These are phyloP conservation scores for Ricinus communis DNA, from an alignment of 345 rosid genomes.

Conservation along the genomic window DNA sequence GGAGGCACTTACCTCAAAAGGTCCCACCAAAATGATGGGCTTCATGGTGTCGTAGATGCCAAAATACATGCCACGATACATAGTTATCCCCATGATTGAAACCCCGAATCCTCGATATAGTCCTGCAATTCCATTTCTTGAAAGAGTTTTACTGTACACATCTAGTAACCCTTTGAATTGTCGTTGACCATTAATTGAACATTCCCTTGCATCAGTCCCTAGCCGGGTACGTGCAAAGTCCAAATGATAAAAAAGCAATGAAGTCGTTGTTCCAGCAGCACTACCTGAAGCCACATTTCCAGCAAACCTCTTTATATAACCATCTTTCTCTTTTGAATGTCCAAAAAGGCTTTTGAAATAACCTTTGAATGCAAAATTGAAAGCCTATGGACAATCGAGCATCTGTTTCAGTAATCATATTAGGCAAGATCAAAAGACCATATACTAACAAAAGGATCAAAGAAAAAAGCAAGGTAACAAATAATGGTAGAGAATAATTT, in stretches of 20 bases:
- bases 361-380: slow-evolving; percentile 96
- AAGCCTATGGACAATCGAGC: slow-evolving; percentile 76
- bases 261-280: slow-evolving; percentile 95
- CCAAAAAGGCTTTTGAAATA: slow-evolving; percentile 80
- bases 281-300: slow-evolving; percentile 93
- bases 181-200: slow-evolving; percentile 48
- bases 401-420: slow-evolving; percentile 51
- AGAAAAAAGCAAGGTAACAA: not conserved
- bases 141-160: slow-evolving; percentile 72
- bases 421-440: slow-evolving; percentile 24
- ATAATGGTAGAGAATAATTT: not conserved
- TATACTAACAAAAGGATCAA: not conserved
- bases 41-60: slow-evolving; percentile 90
- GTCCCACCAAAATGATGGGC: slow-evolving; percentile 78
- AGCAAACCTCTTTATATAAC: slow-evolving; percentile 77
- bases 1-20: slow-evolving; percentile 61
- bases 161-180: slow-evolving; percentile 82
- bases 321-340: slow-evolving; percentile 79
- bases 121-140: slow-evolving; percentile 69
- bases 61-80: slow-evolving; percentile 91
- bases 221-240: slow-evolving; percentile 87
- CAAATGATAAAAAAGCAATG: slow-evolving; percentile 77
- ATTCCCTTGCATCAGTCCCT: slow-evolving; percentile 75
- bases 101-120: slow-evolving; percentile 87
- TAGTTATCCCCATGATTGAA: slow-evolving; percentile 85